Base-by-base conservation (phyloP, 352 stramenopile species). In the Aphanomyces cochlioides region DNA sequence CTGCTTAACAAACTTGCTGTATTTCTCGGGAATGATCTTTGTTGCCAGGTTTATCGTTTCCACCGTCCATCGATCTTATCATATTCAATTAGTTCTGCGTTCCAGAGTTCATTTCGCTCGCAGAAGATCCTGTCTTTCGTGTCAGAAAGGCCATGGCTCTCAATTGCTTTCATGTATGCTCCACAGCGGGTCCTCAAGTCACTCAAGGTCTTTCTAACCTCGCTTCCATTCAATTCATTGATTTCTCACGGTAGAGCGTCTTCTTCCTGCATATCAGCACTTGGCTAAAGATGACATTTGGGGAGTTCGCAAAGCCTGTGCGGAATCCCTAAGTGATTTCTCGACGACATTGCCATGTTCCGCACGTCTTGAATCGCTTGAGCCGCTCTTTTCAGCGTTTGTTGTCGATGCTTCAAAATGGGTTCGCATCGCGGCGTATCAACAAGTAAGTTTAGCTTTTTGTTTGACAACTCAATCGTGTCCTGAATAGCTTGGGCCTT, bases 261-360 rank as follows among this genome's bases (percentile, higher is more conserved):
- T 98, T 7, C 72, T 98, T 15, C 93, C 95, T 4, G 87, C 90
- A 1, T 98, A 98, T 79, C 80, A 94, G 60, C 70, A 80, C 47
- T 83, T 98, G 0, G 89, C 87, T n/a, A 87, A 86, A 17, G 95
- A 98, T 76, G 92, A 98, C 72, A 97, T 98, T 58, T 98, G 94
- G 79, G 87, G 90, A 38, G 93, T 98, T 21, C 88, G 93, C 5
- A 97, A 97, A 74, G 90, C 92, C 2, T 98, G 92, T 67, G 92
- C 91, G 1, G 93, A 98, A 78, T 93, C 81, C 48, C 73, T 98
- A 21, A 89, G 96, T 19, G 81, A 83, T 59, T 87, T 98, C 17
- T 79, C 92, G 4, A 83, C 97, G 72, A 84, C 87, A 5, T 69
- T 98, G 8, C 78, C 84, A n/a, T 77, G 80, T 1, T 66, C 81